Percentiles rank a stretch among this genome's conserved stretches.
Evolutionary conservation across 768 basidiomycete genomes (phyloP).

Genomic region (Daedaleopsis sinensis): DNA sequence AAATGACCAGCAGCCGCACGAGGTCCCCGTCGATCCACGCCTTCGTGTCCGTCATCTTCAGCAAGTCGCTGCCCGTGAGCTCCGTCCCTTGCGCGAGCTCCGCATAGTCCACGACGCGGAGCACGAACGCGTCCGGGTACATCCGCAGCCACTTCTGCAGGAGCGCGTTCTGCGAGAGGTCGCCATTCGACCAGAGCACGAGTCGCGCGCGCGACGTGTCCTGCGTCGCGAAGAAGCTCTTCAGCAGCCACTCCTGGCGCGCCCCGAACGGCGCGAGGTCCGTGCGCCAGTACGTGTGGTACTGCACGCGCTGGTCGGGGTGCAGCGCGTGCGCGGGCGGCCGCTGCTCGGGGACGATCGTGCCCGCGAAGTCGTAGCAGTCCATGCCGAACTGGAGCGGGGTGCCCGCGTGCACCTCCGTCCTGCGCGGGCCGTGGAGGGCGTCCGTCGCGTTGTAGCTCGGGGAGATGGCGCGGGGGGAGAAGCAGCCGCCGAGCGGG

Average conservation of each 20-base stretch:
- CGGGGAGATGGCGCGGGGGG: slow-evolving; percentile 57
- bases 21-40: slow-evolving; percentile 97
- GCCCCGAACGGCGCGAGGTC: slow-evolving; percentile 82
- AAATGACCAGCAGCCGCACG: slow-evolving; percentile 83
- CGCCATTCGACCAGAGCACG: slow-evolving; percentile 92
- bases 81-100: slow-evolving; percentile 74
- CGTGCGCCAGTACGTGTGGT: slow-evolving; percentile 93
- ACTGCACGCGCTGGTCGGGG: slow-evolving; percentile 52
- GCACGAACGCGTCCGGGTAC: slow-evolving; percentile 73
- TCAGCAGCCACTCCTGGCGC: slow-evolving; percentile 89
- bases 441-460: slow-evolving; percentile 68
- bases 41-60: slow-evolving; percentile 68
- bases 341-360: slow-evolving; percentile 48
- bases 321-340: slow-evolving; percentile 11
- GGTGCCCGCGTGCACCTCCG: slow-evolving; percentile 81
- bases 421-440: slow-evolving; percentile 64
- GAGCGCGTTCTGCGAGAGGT: slow-evolving; percentile 57
- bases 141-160: slow-evolving; percentile 58
- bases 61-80: slow-evolving; percentile 63
- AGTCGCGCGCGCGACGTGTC: slow-evolving; percentile 62
- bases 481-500: slow-evolving; percentile 77
- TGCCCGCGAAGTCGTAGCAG: slow-evolving; percentile 92
- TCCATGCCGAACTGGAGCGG: slow-evolving; percentile 79
- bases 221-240: slow-evolving; percentile 94
- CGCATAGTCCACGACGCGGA: slow-evolving; percentile 70